Evolutionary conservation across 768 basidiomycete genomes (phyloP), one percentile per base, ranked within the genome.

Genomic region (Termitomyces sp.): DNA sequence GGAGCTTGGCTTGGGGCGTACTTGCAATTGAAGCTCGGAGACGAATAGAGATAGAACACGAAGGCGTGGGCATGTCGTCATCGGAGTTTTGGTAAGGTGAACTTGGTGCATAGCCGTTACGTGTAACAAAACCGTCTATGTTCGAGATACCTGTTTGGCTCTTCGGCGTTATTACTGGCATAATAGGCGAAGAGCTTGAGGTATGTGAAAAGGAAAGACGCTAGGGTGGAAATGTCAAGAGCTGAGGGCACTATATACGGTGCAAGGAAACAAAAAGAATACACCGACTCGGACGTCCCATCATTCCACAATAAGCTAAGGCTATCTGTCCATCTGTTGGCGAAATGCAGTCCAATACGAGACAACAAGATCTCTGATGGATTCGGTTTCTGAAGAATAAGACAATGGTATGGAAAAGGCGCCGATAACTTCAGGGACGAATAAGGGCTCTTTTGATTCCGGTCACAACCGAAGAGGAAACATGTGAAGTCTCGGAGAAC

Each of bases 11-110:
- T 45, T 77, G 76, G 0, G 76, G 66, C 8, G 72, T 62, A 28
- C 71, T 65, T 18, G 73, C 69, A 50, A 81, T 72, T 5, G 75
- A 74, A 5, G 67, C 62, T 37, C 67, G 70, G 29, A 78, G 66
- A 46, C 64, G 62, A 41, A 28, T 62, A 4, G 50, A 62, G 57
- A 33, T 54, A 47, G 55, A 48, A 51, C 47, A 55, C 50, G 42
- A 34, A 54, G 55, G 51, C 41, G 51, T 62, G 52, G 50, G 22
- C 10, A 41, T 24, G 29, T 56, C 61, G 18, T 58, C 58, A 56
- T 58, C 51, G 16, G 57, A 57, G 24, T 36, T 15, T 49, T 56
- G 39, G 31, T 37, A 34, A 20, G 39, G 52, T 33, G 56, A 4
- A 26, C 22, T 34, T 36, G 34, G 29, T 26, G n/a, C 10, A 8